A percentile compares a stretch with the other conserved stretches of the same genome.
Conservation (phyloP, 2,329 filamentous ascomycete species). For the Emydomyces testavorans region DNA sequence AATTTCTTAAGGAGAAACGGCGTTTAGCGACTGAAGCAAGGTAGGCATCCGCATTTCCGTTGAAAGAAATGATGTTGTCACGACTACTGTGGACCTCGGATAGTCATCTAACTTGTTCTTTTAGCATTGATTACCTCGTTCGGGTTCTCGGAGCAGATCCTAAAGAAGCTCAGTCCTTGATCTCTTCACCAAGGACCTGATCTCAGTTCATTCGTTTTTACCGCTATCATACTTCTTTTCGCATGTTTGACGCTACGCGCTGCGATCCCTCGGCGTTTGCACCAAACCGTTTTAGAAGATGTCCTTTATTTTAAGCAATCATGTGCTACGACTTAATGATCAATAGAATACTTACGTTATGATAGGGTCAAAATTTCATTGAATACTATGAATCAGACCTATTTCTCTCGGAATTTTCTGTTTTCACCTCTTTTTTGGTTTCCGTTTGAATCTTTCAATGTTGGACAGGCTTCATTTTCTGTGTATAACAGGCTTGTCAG, state of each 20-base stretch:
- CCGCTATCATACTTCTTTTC: not conserved
- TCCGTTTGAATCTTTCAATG: not conserved
- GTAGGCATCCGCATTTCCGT: conserved; percentile 44
- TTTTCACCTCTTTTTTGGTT: not conserved
- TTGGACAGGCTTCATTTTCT: not conserved
- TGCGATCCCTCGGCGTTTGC: not conserved
- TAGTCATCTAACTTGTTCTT: conserved; percentile 6
- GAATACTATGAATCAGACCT: not conserved
- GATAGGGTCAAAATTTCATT: not conserved
- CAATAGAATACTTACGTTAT: conserved; percentile 6
- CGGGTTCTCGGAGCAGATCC: conserved; percentile 48
- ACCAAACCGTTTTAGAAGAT: not conserved
- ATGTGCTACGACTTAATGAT: conserved; percentile 12
- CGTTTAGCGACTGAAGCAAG: conserved; percentile 61
- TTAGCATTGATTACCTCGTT: conserved; percentile 52
- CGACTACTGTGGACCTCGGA: not conserved
- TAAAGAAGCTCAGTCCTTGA: conserved; percentile 42
- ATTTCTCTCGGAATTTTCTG: not conserved
- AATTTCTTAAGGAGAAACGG: conserved; percentile 61
- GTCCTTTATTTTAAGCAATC: not conserved
- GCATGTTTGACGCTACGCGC: not conserved
- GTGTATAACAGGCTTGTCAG: conserved; percentile 5
- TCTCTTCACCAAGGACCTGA: conserved; percentile 15
- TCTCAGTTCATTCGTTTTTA: not conserved
- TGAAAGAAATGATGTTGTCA: not conserved